Percentiles rank a stretch among this genome's conserved stretches.
Evolutionary conservation across 257 asterid species (phyloP).

Genomic region (Voacanga thouarsii): DNA sequence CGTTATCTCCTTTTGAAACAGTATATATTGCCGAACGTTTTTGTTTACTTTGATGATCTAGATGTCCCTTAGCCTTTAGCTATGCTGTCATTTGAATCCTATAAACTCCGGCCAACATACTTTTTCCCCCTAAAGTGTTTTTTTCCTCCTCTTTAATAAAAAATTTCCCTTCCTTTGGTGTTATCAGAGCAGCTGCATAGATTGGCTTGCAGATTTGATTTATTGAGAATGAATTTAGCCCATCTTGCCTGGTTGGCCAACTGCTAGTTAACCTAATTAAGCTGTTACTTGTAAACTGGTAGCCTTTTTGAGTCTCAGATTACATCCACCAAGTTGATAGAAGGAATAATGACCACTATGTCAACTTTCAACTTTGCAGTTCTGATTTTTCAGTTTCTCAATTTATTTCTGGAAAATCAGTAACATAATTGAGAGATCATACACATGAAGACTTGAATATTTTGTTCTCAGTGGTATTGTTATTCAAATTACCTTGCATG

Average conservation of each 20-base stretch:
- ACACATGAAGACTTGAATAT: background rate
- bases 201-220: background rate
- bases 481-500: background rate
- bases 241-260: background rate
- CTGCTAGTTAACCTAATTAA: background rate
- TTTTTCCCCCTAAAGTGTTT: background rate
- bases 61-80: background rate
- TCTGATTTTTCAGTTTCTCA: background rate
- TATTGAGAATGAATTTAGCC: background rate
- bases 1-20: background rate
- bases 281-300: background rate
- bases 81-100: background rate
- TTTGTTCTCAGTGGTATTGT: background rate
- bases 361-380: background rate
- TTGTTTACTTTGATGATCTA: background rate
- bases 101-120: background rate
- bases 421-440: background rate
- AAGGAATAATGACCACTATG: background rate
- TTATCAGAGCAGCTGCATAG: background rate
- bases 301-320: background rate
- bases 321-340: background rate
- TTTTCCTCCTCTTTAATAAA: background rate
- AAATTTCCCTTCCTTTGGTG: background rate
- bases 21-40: background rate
- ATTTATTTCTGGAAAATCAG: background rate